Evolutionary conservation across 257 asterid species (phyloP).

Genomic region (Penstemon newberryi): DNA sequence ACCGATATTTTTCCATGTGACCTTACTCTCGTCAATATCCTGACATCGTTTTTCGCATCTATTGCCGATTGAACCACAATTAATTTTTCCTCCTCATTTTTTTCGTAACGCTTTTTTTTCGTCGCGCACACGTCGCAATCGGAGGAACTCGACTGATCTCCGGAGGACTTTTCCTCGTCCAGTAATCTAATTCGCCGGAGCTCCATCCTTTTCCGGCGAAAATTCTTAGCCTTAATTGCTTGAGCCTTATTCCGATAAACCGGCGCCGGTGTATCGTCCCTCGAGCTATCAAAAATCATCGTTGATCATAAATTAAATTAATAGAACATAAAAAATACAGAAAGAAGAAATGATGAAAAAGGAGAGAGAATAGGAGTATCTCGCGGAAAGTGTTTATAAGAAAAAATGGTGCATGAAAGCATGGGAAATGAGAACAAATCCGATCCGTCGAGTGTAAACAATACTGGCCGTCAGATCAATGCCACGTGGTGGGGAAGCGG

Average conservation of each 20-base stretch:
- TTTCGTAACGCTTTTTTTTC: constrained; percentile 28
- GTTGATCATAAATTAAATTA: not conserved
- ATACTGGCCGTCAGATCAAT: constrained; percentile 24
- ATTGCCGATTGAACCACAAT: not conserved
- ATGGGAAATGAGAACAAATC: not conserved
- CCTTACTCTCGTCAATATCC: not conserved
- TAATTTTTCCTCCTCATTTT: constrained; percentile 7
- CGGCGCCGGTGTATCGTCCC: constrained; percentile 14
- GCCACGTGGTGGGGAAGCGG: constrained; percentile 40
- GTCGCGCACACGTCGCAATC: not conserved
- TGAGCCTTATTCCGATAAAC: constrained; percentile 21
- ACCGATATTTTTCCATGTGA: constrained; percentile 49
- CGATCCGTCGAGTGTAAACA: not conserved
- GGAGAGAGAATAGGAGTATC: not conserved
- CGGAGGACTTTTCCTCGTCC: not conserved
- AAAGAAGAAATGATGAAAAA: not conserved
- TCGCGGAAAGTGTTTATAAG: no score
- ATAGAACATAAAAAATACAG: no score
- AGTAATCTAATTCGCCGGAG: constrained; percentile 27
- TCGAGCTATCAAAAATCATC: constrained; percentile 25
- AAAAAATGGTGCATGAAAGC: constrained; percentile 22
- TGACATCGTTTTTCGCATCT: no score
- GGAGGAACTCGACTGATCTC: not conserved
- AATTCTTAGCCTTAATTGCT: not conserved
- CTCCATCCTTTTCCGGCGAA: constrained; percentile 35